Percentiles rank a stretch among this genome's conserved stretches.
phyloP scores from a whole-genome alignment of 306 rosid species.

The Cucumis sativus region Cucumber_9930_V3 NC_026660.2:27845001-27845500 shows the following conservation, averaged over 20 bases:
- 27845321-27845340: conserved; percentile 59
- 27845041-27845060: conserved; percentile 67
- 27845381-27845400: conserved; percentile 84
- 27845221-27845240: conserved; percentile 89
- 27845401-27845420: conserved; percentile 66
- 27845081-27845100: conserved; percentile 93
- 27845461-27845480: conserved; percentile 51
- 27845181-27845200: conserved; percentile 65
- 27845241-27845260: conserved; percentile 74
- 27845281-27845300: conserved; percentile 86
- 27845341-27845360: conserved; percentile 54
- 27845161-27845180: conserved; percentile 68
- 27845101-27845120: conserved; percentile 59
- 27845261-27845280: conserved; percentile 76
- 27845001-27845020: conserved; percentile 24
- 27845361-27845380: conserved; percentile 63
- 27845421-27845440: conserved; percentile 76
- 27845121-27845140: conserved; percentile 59
- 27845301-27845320: conserved; percentile 86
- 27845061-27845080: conserved; percentile 55
- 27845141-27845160: conserved; percentile 89
- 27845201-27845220: conserved; percentile 71
- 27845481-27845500: conserved; percentile 57
- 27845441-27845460: conserved; percentile 74
- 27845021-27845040: conserved; percentile 44